Evolutionary conservation across 2,329 filamentous ascomycete genomes (phyloP).

Genomic region (Clonostachys chloroleuca): DNA sequence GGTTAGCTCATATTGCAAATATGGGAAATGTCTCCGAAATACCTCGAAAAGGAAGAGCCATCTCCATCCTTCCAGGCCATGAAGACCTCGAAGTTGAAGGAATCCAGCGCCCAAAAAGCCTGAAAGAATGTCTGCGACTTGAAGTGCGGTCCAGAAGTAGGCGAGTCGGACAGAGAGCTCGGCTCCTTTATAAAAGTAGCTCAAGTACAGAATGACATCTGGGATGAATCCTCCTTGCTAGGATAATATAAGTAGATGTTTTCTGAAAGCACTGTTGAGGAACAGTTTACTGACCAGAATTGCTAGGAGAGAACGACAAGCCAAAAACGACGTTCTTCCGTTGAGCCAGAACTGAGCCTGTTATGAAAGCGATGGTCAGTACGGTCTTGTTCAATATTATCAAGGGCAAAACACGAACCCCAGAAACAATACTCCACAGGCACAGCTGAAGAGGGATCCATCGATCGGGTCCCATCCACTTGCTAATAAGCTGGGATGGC

Average conservation of each 20-base stretch:
- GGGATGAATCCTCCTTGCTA: conserved; percentile 40
- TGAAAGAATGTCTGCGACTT: conserved; percentile 12
- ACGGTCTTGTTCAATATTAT: too few species aligned
- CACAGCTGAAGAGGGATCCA: conserved; percentile 58
- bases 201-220: conserved; percentile 24
- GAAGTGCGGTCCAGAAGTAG: conserved; percentile 14
- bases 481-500: conserved; percentile 55
- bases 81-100: conserved; percentile 15
- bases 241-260: neutral
- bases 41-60: conserved; percentile 46
- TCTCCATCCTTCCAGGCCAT: conserved; percentile 13
- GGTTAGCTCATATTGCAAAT: neutral
- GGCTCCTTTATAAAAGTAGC: conserved; percentile 16
- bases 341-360: conserved; percentile 17
- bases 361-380: neutral
- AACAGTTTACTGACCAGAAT: conserved; percentile 30
- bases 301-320: conserved; percentile 21
- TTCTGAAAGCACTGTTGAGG: conserved; percentile 10
- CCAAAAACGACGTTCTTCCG: conserved; percentile 23
- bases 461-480: conserved; percentile 53
- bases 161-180: conserved; percentile 16
- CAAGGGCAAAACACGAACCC: neutral
- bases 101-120: conserved; percentile 15
- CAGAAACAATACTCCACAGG: conserved; percentile 48
- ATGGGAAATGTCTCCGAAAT: conserved; percentile 6